phyloP scores from a whole-genome alignment of 78 protist species.

The Dictyostelium intermedium region DNA sequence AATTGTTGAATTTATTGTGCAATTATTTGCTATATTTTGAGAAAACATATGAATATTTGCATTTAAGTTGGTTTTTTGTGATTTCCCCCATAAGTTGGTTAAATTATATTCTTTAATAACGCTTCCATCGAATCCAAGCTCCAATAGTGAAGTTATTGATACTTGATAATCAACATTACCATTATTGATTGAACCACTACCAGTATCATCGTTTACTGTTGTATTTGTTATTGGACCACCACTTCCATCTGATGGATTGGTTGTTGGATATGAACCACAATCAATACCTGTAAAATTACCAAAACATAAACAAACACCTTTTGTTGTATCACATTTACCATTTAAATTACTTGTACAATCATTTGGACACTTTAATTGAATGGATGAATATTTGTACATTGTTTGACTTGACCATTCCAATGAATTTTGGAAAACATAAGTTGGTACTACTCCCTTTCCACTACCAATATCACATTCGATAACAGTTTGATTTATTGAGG shows the following conservation, averaged over 20 bases:
- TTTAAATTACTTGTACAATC: neutral
- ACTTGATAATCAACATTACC: neutral
- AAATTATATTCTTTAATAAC: neutral
- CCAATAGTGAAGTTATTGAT: neutral
- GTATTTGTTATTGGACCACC: neutral
- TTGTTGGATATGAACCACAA: neutral
- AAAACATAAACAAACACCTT: neutral
- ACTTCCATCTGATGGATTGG: neutral
- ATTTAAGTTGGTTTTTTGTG: neutral
- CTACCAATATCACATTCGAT: neutral
- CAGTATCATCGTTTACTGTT: neutral
- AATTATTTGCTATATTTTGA: neutral
- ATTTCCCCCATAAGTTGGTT: neutral
- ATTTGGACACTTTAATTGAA: neutral
- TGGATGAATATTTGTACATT: neutral
- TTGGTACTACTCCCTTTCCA: neutral
- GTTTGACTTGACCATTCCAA: neutral
- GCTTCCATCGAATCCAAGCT: neutral
- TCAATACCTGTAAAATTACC: neutral
- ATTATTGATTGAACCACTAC: neutral
- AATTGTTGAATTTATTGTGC: neutral
- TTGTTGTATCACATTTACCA: neutral
- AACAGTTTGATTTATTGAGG: neutral
- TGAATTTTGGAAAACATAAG: neutral
- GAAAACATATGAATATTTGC: neutral